These are phyloP conservation scores for Gentiana dahurica DNA, from an alignment of 257 asterid genomes.

Conservation along the genomic window DNA sequence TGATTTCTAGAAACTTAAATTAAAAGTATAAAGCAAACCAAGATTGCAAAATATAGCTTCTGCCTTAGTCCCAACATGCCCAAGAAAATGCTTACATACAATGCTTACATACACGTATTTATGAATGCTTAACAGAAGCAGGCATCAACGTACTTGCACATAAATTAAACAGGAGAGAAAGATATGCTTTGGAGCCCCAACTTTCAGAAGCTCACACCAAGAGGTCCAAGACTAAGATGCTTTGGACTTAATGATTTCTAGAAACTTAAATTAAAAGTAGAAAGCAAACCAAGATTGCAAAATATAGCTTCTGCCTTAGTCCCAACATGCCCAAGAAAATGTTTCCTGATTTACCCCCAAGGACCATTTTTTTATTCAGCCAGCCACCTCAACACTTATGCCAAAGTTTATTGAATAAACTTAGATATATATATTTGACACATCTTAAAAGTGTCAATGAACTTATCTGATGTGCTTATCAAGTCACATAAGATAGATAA, in stretches of 20 bases:
- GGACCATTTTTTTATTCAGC: slow-evolving; percentile 12
- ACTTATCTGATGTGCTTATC: too few species aligned
- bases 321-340: slow-evolving; percentile 20
- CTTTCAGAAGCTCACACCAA: slow-evolving; percentile 6
- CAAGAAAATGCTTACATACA: too few species aligned
- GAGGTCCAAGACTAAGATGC: background rate
- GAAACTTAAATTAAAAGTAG: background rate
- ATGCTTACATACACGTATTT: too few species aligned
- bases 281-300: background rate
- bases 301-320: background rate
- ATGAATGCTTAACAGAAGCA: too few species aligned
- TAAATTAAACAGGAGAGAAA: too few species aligned
- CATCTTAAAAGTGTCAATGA: too few species aligned
- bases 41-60: background rate
- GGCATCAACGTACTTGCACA: too few species aligned
- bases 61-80: slow-evolving; percentile 20
- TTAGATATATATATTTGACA: too few species aligned
- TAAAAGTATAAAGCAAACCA: background rate
- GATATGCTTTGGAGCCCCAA: background rate
- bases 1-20: too few species aligned
- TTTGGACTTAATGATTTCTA: too few species aligned
- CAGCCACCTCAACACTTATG: slow-evolving; percentile 19
- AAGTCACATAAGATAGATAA: too few species aligned
- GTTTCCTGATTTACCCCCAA: background rate
- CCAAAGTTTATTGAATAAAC: too few species aligned